Percentiles rank a stretch among this genome's conserved stretches.
Conservation (phyloP, 108 stramenopile genomes). For the Bacterosira constricta region DNA sequence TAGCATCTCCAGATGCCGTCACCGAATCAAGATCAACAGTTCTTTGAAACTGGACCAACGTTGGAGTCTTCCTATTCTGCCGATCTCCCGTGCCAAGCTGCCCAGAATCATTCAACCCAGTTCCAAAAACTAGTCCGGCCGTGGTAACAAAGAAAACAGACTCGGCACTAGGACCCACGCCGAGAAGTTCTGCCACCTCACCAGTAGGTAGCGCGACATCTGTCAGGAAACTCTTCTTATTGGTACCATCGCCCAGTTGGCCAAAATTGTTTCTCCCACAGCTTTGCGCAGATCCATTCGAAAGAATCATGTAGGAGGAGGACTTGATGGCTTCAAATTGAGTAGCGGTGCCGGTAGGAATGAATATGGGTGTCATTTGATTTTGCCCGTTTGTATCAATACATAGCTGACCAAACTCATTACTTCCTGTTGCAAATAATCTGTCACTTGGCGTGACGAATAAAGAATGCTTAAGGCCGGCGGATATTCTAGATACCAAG, state of each 20-base stretch:
- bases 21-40: not conserved
- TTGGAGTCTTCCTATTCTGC: conserved; percentile 29
- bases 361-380: not conserved
- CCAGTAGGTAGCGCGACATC: not conserved
- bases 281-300: conserved; percentile 39
- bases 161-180: conserved; percentile 23
- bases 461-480: conserved; percentile 36
- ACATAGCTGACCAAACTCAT: conserved; percentile 36
- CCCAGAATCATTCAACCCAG: conserved; percentile 31
- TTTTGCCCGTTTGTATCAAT: conserved; percentile 21
- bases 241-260: conserved; percentile 31
- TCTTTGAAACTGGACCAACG: conserved; percentile 1
- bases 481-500: not conserved
- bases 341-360: not conserved
- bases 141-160: conserved; percentile 28
- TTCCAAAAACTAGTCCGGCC: conserved; percentile 17
- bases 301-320: conserved; percentile 27
- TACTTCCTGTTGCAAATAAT: conserved; percentile 28
- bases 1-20: conserved; percentile 34
- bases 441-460: conserved; percentile 18
- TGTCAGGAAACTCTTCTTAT: conserved; percentile 15
- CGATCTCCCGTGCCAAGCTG: conserved; percentile 37
- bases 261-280: conserved; percentile 53
- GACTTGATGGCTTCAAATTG: conserved; percentile 19
- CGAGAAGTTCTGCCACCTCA: conserved; percentile 5